Base-by-base conservation (phyloP, 805 yeast species). In the Metschnikowia baotianmanensis region DNA sequence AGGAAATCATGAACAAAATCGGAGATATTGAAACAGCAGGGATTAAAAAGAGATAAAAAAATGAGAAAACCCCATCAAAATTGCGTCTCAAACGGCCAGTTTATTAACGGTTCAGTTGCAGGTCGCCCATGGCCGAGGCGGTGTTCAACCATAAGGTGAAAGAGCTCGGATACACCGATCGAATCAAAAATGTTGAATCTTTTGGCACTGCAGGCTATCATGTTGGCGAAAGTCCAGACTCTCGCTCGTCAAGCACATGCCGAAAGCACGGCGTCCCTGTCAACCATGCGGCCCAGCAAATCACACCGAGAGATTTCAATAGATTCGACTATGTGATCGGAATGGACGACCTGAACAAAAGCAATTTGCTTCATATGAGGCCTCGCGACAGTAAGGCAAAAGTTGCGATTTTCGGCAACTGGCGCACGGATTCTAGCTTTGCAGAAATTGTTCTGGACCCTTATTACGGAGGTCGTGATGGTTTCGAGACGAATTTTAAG, bases 111-210 rank as follows among this genome's bases (percentile, higher is more conserved):
- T 5, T 12, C 26, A 81, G 86, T 17, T 89, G 97, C 57, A 90
- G 97, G 35, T 88, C 96, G 2, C 98, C 98, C 11, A 91, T 90
- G 98, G 97, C 98, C 0, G 97, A 91, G 58, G 96, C 96, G 0
- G 86, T 89, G 1, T 88, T 90, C 64, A 71, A 69, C 34, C 79
- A 86, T 43, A 67, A 69, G 12, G 95, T 86, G 8, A 60, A 77
- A 31, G 58, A 76, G 31, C 60, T 63, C 16, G 82, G 82, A 0
- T 60, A 68, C 36, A 21, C 55, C 46, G 24, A 62, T 58, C 57
- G 57, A n/a, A 77, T 89, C 46, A 57, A 65, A 0, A 57, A 57
- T 13, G 82, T 88, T 23, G 96, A 90, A 56, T 88, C 96, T 0
- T 90, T 82, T 62, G 98, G 97, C 12, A 88, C 97, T 0, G 80